Percentiles rank a stretch among this genome's conserved stretches.
phyloP scores from a whole-genome alignment of 495 filamentous ascomycete species.

The Xylaria telfairii region DNA sequence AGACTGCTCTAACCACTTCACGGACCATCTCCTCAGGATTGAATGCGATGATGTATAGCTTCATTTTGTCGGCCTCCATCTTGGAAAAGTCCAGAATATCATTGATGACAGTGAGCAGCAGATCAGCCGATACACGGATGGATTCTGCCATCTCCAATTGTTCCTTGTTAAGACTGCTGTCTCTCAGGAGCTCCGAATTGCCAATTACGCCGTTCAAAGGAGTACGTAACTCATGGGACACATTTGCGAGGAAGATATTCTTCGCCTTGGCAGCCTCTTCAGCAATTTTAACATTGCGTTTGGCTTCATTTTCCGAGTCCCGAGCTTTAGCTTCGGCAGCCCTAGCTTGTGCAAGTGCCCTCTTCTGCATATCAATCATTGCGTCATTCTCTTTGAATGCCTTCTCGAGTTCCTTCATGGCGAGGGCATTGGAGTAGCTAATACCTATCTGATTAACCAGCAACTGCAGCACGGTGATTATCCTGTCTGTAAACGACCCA shows the following conservation, averaged over 20 bases:
- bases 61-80: conserved; percentile 95
- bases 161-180: conserved; percentile 75
- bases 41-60: conserved; percentile 83
- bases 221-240: conserved; percentile 85
- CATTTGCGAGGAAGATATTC: conserved; percentile 90
- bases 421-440: conserved; percentile 83
- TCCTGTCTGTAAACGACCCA: conserved; percentile 86
- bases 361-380: conserved; percentile 88
- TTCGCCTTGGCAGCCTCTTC: conserved; percentile 92
- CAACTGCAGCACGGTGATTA: conserved; percentile 82
- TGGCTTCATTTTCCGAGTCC: conserved; percentile 79
- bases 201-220: conserved; percentile 91
- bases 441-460: conserved; percentile 90
- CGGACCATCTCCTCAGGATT: conserved; percentile 85
- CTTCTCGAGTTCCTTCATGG: conserved; percentile 81
- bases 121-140: conserved; percentile 87
- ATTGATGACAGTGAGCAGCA: conserved; percentile 91
- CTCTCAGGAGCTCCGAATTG: conserved; percentile 84
- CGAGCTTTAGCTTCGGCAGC: conserved; percentile 85
- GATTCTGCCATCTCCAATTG: conserved; percentile 92
- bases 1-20: conserved; percentile 84
- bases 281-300: conserved; percentile 84
- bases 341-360: conserved; percentile 77
- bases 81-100: conserved; percentile 94
- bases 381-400: conserved; percentile 80